Percentiles rank a stretch among this genome's conserved stretches.
These are phyloP conservation scores for Laguncularia racemosa DNA, from an alignment of 345 rosid genomes.

Conservation along the genomic window DNA sequence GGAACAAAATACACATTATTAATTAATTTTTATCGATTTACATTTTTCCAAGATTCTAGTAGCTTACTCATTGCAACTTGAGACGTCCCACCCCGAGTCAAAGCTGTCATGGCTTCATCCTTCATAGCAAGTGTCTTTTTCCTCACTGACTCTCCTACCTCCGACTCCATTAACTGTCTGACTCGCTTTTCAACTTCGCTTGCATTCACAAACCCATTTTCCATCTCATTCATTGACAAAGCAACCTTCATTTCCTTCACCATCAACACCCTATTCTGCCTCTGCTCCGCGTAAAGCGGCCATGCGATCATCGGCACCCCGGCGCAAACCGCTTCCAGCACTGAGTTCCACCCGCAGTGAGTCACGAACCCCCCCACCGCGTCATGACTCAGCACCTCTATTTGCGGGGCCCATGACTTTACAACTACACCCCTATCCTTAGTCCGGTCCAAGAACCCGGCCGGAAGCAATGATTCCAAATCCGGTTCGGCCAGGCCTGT, in stretches of 20 bases:
- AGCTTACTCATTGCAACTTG: slow-evolving; percentile 10
- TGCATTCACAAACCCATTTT: slow-evolving; percentile 19
- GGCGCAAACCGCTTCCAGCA: slow-evolving; percentile 26
- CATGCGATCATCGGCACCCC: slow-evolving; percentile 45
- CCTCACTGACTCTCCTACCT: slow-evolving; percentile 10
- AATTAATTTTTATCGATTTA: too few relatives aligned
- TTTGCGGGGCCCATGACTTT: slow-evolving; percentile 15
- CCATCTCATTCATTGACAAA: slow-evolving; percentile 7
- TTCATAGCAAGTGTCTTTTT: slow-evolving; percentile 9
- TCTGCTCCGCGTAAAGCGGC: slow-evolving; percentile 42
- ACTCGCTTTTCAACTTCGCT: slow-evolving; percentile 22
- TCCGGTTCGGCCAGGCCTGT: not conserved
- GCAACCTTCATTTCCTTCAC: slow-evolving; percentile 20
- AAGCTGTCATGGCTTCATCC: slow-evolving; percentile 4
- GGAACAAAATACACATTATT: too few relatives aligned
- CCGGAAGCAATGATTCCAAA: slow-evolving; percentile 18
- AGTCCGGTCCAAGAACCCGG: slow-evolving; percentile 29
- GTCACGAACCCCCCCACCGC: slow-evolving; percentile 17
- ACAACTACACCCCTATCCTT: slow-evolving; percentile 12
- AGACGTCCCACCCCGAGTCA: slow-evolving; percentile 16
- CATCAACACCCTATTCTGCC: slow-evolving; percentile 10
- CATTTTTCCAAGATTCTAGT: not conserved
- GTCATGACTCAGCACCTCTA: slow-evolving; percentile 12
- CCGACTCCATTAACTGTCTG: slow-evolving; percentile 24
- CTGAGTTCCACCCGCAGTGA: slow-evolving; percentile 19